Percentiles rank a stretch among this genome's conserved stretches.
These are phyloP conservation scores for Yamadazyma philogaea DNA, from an alignment of 805 yeast genomes.

Conservation along the genomic window DNA sequence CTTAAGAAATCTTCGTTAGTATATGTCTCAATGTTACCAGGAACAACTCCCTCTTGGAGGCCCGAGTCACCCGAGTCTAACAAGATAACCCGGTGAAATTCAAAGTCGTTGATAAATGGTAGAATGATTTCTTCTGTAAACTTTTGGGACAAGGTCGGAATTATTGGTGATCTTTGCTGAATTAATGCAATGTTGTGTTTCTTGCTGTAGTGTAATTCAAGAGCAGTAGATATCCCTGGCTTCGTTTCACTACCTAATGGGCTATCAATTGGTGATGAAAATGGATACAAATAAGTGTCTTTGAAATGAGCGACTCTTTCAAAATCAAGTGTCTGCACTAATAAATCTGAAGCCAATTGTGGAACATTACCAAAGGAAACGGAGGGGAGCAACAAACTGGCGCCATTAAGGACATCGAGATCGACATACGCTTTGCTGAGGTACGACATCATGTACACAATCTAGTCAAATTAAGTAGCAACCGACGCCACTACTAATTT, in stretches of 20 bases:
- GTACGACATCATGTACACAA: conserved; percentile 1
- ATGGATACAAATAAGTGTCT: conserved; percentile 67
- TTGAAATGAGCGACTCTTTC: conserved; percentile 54
- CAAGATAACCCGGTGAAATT: conserved; percentile 48
- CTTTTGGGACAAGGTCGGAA: conserved; percentile 55
- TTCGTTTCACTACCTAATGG: conserved; percentile 9
- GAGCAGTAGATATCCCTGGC: conserved; percentile 52
- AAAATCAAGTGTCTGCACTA: conserved; percentile 61
- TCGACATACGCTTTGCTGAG: neutral
- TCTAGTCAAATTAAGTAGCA: neutral
- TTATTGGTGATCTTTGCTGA: conserved; percentile 80
- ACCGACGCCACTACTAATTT: conserved; percentile 2
- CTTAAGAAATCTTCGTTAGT: conserved; percentile 31
- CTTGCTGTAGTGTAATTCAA: conserved; percentile 59
- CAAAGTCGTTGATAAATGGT: conserved; percentile 43
- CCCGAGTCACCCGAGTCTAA: conserved; percentile 77
- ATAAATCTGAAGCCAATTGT: conserved; percentile 71
- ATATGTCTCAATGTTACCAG: conserved; percentile 25
- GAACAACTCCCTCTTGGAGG: conserved; percentile 23
- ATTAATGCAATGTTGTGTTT: conserved; percentile 49
- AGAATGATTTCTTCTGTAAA: conserved; percentile 51
- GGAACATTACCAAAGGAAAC: conserved; percentile 90
- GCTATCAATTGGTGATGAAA: conserved; percentile 74
- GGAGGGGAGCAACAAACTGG: conserved; percentile 66
- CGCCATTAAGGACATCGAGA: conserved; percentile 8